Base-by-base conservation (phyloP, 1,284 basidiomycete species). In the Moniliella sp. region DNA sequence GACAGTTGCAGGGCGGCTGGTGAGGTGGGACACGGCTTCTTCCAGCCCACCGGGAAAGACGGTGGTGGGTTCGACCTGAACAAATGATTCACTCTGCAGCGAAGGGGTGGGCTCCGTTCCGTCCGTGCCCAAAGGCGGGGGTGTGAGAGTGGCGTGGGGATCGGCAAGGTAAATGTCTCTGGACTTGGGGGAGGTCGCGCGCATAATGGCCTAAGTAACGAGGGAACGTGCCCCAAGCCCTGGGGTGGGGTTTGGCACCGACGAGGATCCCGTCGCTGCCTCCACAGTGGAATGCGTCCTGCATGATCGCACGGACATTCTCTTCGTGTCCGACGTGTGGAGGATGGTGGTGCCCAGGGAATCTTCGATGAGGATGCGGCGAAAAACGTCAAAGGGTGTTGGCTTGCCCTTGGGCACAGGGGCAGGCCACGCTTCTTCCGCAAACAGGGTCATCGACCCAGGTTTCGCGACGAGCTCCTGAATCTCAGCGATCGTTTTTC, bases 291-390 rank as follows among this genome's bases (percentile, higher is more conserved):
- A 43, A 47, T 15, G 37, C 35, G 37, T 62, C 57, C 25, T 33
- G 25, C 57, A 62, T 57, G 27, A 62, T 62, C 17, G 18, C 15
- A 31, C 39, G 43, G 10, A 62, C 61, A 35, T 62, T 62, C 32
- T 57, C 56, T 36, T 62, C 61, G 33, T 62, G 48, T 2, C 61
- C 61, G 4, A 56, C 48, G 35, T 62, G 61, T 62, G 53, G 27
- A 62, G 27, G 28, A 49, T 57, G 16, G 47, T 50, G 0, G 61
- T 62, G 2, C 48, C 45, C 3, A 62, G 42, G 14, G 36, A 31
- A 35, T 62, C 61, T 33, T 50, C 50, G n/a, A 36, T 9, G 11
- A 62, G 36, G 14, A 62, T 39, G n/a, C n/a, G n/a, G n/a, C n/a
- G n/a, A n/a, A n/a, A n/a, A n/a, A n/a, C n/a, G n/a, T n/a, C n/a